Conservation (phyloP, 257 asterid genomes). For the Solanum ossicruentum region DNA sequence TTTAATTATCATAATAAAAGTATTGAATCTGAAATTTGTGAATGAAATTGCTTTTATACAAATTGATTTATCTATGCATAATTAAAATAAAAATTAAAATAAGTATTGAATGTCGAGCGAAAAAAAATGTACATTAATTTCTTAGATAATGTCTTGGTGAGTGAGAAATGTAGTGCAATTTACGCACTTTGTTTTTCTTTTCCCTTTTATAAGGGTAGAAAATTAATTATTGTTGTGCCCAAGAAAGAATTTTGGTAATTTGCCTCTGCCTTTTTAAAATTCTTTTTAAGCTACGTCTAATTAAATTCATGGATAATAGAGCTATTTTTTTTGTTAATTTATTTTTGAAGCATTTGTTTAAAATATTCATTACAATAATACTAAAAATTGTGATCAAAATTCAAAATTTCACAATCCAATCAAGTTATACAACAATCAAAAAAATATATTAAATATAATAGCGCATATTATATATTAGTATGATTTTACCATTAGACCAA, state of each 20-base stretch:
- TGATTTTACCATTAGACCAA: too few relatives aligned
- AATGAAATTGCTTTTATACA: background rate
- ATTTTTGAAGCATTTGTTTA: background rate
- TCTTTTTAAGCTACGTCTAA: background rate
- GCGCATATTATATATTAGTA: too few relatives aligned
- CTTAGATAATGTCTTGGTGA: background rate
- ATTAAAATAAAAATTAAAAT: background rate
- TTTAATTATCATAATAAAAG: background rate
- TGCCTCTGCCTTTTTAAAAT: background rate
- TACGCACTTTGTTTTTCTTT: background rate
- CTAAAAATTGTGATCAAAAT: background rate
- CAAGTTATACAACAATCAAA: background rate
- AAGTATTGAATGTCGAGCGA: fast-evolving
- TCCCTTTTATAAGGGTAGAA: background rate
- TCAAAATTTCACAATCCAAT: background rate
- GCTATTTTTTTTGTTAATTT: background rate
- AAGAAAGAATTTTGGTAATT: background rate
- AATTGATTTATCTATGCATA: fast-evolving
- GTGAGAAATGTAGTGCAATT: background rate
- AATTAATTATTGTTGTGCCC: background rate
- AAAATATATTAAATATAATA: too few relatives aligned
- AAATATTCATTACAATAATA: background rate
- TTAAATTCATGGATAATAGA: background rate
- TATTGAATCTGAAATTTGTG: background rate
- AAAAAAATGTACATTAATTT: background rate